These are phyloP conservation scores for Heterobasidion occidentale DNA, from an alignment of 1,284 basidiomycete species.

Conservation along the genomic window DNA sequence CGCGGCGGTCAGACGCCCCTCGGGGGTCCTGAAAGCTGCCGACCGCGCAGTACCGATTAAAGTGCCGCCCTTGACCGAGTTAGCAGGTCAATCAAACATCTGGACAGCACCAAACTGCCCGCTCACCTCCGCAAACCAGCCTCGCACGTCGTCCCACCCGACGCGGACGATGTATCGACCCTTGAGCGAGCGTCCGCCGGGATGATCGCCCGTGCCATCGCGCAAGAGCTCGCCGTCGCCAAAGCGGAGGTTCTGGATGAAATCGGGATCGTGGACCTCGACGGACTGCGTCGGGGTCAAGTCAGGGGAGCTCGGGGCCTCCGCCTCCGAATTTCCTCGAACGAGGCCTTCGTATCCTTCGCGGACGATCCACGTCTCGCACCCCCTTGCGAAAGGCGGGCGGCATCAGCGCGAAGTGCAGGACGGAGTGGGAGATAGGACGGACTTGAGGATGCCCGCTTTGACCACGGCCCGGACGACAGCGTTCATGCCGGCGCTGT, in stretches of 20 bases:
- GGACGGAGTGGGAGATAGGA: conserved; percentile 5
- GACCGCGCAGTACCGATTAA: conserved; percentile 95
- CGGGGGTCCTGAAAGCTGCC: conserved; percentile 76
- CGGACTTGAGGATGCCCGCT: conserved; percentile 81
- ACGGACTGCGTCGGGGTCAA: conserved; percentile 14
- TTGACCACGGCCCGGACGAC: conserved; percentile 89
- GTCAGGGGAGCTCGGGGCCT: conserved; percentile 15
- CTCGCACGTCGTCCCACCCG: conserved; percentile 97
- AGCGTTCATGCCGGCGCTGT: conserved; percentile 97
- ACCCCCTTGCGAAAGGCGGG: conserved; percentile 50
- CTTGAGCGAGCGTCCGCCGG: conserved; percentile 65
- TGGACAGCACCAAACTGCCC: background rate
- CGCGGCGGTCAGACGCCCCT: conserved; percentile 84
- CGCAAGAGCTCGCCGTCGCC: conserved; percentile 87
- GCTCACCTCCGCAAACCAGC: conserved; percentile 82
- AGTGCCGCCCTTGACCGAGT: conserved; percentile 74
- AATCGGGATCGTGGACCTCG: conserved; percentile 28
- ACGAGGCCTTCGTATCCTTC: conserved; percentile 98
- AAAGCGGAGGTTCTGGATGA: conserved; percentile 72
- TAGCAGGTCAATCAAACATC: background rate
- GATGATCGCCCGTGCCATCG: conserved; percentile 84
- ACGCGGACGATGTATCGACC: conserved; percentile 94
- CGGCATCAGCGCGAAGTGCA: background rate
- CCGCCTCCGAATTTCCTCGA: conserved; percentile 49
- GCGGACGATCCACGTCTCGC: conserved; percentile 88